Conservation (phyloP, 1,284 basidiomycete species). For the Trametes versicolor region DNA sequence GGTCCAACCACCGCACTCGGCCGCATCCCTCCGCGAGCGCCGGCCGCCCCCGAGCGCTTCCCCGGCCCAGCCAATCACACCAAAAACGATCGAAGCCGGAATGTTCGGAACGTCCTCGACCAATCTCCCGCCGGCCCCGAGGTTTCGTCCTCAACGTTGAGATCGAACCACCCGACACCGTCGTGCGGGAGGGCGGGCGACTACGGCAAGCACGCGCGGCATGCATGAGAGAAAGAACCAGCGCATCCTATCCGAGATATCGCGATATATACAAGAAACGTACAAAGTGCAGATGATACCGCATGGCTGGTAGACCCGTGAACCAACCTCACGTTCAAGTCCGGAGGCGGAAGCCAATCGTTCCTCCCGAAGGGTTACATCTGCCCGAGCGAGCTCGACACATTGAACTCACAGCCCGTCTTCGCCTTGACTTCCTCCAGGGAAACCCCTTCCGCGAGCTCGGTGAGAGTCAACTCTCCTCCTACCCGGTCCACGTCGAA, state of each 20-base stretch:
- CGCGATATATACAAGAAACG: conserved; percentile 10
- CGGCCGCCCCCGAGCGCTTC: conserved; percentile 18
- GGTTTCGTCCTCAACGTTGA: neutral
- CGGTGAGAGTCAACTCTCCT: conserved; percentile 81
- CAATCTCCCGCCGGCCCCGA: neutral
- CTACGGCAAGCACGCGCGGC: neutral
- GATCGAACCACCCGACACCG: neutral
- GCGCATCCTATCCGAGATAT: conserved; percentile 8
- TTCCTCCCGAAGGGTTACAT: no score
- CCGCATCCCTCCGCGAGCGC: conserved; percentile 10
- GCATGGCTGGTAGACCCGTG: no score
- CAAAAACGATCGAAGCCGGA: conserved; percentile 13
- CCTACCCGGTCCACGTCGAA: conserved; percentile 88
- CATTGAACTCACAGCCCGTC: conserved; percentile 85
- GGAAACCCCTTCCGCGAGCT: conserved; percentile 85
- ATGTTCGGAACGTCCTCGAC: neutral
- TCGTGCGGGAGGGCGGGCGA: conserved; percentile 4
- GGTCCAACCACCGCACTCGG: conserved; percentile 13
- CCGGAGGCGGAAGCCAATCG: no score
- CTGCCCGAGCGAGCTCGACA: conserved; percentile 48
- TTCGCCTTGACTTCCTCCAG: conserved; percentile 89
- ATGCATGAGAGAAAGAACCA: conserved; percentile 14
- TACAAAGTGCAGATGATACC: conserved; percentile 6
- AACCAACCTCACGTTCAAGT: no score
- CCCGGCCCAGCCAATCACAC: conserved; percentile 20